Percentiles rank a stretch among this genome's conserved stretches.
phyloP scores from a whole-genome alignment of 108 stramenopile species.

The Nitzschia putrida region DNA sequence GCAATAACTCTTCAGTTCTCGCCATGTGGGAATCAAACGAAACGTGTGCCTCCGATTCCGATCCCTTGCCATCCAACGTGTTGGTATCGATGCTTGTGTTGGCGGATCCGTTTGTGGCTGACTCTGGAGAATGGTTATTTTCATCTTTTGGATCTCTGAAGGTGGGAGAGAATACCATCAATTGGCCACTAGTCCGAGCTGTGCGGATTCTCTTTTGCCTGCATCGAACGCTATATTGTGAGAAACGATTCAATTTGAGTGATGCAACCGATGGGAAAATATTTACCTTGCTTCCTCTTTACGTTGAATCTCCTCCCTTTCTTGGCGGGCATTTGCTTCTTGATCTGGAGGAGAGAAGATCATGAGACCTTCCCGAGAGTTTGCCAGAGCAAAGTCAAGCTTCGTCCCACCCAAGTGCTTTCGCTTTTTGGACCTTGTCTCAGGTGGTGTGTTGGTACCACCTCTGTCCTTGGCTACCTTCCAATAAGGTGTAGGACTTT shows the following conservation, averaged over 20 bases:
- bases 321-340: constrained; percentile 35
- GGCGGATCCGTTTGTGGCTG: not conserved
- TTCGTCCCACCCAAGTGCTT: constrained; percentile 8
- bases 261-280: not conserved
- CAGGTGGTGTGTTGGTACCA: constrained; percentile 42
- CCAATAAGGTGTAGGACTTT: constrained; percentile 69
- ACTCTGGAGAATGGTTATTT: not conserved
- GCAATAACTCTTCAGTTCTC: constrained; percentile 14
- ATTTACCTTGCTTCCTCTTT: constrained; percentile 36
- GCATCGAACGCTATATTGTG: not conserved
- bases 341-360: constrained; percentile 55
- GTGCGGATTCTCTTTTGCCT: constrained; percentile 25
- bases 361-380: constrained; percentile 19
- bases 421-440: constrained; percentile 51
- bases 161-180: constrained; percentile 39
- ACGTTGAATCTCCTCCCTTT: constrained; percentile 26
- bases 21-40: constrained; percentile 6
- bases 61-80: too few relatives aligned
- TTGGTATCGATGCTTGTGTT: constrained; percentile 1
- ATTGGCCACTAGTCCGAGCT: constrained; percentile 36
- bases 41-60: not conserved
- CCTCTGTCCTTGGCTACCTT: constrained; percentile 57
- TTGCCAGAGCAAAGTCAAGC: constrained; percentile 6
- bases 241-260: not conserved
- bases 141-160: not conserved